These are phyloP conservation scores for Aspergillus egyptiacus DNA, from an alignment of 495 filamentous ascomycete species.

Conservation along the genomic window DNA sequence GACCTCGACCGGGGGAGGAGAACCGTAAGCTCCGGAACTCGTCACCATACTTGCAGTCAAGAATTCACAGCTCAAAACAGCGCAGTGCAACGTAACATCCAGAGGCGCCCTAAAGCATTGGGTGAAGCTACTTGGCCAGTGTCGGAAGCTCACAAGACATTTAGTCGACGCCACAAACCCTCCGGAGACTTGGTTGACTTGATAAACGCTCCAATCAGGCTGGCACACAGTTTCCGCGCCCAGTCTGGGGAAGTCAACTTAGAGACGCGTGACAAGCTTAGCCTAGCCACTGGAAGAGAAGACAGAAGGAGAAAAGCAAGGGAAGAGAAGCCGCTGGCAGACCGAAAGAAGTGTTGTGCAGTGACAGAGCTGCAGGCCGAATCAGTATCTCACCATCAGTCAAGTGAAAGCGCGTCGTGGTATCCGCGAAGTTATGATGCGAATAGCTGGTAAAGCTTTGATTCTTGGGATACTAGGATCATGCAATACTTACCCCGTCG, in stretches of 20 bases:
- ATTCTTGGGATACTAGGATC: no score
- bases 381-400: not conserved
- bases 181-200: slow-evolving; percentile 2
- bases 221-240: not conserved
- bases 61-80: not conserved
- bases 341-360: no score
- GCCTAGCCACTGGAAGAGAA: not conserved
- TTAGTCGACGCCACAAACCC: slow-evolving; percentile 9
- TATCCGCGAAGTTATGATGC: no score
- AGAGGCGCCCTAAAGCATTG: slow-evolving; percentile 1
- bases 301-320: not conserved
- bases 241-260: not conserved
- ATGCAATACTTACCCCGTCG: no score
- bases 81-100: slow-evolving; percentile 9
- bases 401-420: no score
- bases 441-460: no score
- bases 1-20: not conserved
- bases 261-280: slow-evolving; percentile 7
- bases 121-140: not conserved
- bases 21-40: not conserved
- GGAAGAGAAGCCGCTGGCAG: no score
- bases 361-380: not conserved
- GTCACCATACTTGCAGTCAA: not conserved
- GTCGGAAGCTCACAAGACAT: slow-evolving; percentile 4
- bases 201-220: not conserved